A percentile compares a stretch with the other conserved stretches of the same genome.
Evolutionary conservation across 108 stramenopile species (phyloP).

Genomic region (Ochromonas danica): DNA sequence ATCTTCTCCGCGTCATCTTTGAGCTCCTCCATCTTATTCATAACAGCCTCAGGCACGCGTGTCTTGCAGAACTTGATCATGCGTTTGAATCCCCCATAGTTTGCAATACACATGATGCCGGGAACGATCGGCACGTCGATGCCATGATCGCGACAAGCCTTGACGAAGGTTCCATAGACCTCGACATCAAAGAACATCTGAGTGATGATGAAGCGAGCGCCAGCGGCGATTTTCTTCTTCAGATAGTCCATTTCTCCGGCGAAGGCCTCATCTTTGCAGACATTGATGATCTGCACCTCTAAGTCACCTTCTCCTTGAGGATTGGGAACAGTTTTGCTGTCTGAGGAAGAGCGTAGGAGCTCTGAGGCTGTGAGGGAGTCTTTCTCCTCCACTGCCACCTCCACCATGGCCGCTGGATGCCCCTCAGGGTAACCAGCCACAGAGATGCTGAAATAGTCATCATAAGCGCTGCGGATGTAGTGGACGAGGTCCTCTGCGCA

Average conservation of each 20-base stretch:
- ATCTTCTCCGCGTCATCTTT: constrained; percentile 21
- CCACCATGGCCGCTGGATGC: constrained; percentile 86
- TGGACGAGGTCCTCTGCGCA: constrained; percentile 95
- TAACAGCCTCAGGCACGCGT: constrained; percentile 78
- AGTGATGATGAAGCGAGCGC: constrained; percentile 89
- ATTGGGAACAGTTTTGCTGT: not conserved
- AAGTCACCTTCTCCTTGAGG: not conserved
- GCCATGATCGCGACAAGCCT: constrained; percentile 78
- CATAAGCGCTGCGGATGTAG: constrained; percentile 85
- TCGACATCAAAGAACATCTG: constrained; percentile 99
- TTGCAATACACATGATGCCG: constrained; percentile 98
- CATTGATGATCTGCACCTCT: constrained; percentile 47
- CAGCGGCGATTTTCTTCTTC: constrained; percentile 69
- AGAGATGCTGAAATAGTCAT: constrained; percentile 80
- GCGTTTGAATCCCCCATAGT: constrained; percentile 89
- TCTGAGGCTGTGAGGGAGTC: constrained; percentile 11
- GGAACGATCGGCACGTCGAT: constrained; percentile 91
- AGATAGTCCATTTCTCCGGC: constrained; percentile 95
- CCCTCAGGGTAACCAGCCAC: constrained; percentile 99
- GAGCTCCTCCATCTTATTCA: constrained; percentile 69
- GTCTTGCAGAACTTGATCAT: constrained; percentile 99
- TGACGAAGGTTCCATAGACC: constrained; percentile 82
- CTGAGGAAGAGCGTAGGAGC: constrained; percentile 17
- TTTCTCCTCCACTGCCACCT: constrained; percentile 48
- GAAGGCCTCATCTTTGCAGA: constrained; percentile 90